Percentiles rank a stretch among this genome's conserved stretches.
phyloP scores from a whole-genome alignment of 805 yeast species.

The Grigorovia yakushimaensis region DNA sequence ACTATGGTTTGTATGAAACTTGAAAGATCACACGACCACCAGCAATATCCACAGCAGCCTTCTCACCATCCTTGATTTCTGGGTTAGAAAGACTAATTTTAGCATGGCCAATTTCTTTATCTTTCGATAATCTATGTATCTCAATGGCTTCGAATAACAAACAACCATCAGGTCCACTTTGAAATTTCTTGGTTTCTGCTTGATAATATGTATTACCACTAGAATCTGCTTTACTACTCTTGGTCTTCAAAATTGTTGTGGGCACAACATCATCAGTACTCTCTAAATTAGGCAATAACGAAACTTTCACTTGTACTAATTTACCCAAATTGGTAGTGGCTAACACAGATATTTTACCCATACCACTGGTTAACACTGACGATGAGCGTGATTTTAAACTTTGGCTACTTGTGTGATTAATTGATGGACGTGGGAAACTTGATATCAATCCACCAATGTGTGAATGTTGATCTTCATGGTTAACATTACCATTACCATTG shows the following conservation, averaged over 20 bases:
- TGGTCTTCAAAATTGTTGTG: constrained; percentile 58
- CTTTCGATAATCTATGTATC: constrained; percentile 67
- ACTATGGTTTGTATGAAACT: constrained; percentile 13
- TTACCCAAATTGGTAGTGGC: constrained; percentile 37
- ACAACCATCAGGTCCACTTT: constrained; percentile 51
- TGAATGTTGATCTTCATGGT: neutral
- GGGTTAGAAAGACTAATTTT: constrained; percentile 42
- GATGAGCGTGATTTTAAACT: constrained; percentile 1
- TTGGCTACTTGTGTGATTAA: neutral
- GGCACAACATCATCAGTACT: constrained; percentile 6
- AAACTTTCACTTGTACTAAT: constrained; percentile 43
- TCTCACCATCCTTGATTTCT: constrained; percentile 24
- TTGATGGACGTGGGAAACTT: neutral
- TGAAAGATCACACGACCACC: constrained; percentile 24
- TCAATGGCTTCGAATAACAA: constrained; percentile 52
- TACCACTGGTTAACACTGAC: neutral
- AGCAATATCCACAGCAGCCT: constrained; percentile 22
- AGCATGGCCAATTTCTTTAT: constrained; percentile 51
- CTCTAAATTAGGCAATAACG: constrained; percentile 36
- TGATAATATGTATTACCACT: constrained; percentile 43
- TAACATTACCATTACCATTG: neutral
- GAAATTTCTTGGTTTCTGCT: constrained; percentile 53
- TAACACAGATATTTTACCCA: constrained; percentile 36
- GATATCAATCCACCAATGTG: neutral
- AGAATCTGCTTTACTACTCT: constrained; percentile 39